Conservation (phyloP, 805 yeast genomes). For the Clavispora fructus region DNA sequence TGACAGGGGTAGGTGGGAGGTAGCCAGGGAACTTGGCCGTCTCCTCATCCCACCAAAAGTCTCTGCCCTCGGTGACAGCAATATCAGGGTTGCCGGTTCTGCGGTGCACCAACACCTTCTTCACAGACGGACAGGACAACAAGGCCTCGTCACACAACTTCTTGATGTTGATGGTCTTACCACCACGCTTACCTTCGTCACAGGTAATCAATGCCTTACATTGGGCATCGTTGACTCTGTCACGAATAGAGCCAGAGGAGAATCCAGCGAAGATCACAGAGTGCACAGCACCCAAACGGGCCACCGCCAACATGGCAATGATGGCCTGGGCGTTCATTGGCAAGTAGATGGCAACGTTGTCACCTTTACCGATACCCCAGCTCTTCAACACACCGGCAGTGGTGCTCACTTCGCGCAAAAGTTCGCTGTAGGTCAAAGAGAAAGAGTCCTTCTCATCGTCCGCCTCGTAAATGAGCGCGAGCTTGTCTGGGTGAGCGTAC, state of each 20-base stretch:
- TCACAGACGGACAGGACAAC: conserved; percentile 58
- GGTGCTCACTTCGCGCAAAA: conserved; percentile 63
- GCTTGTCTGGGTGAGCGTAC: conserved; percentile 59
- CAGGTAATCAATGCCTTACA: conserved; percentile 72
- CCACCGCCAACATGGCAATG: conserved; percentile 69
- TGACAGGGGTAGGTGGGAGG: conserved; percentile 68
- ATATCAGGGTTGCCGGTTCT: conserved; percentile 62
- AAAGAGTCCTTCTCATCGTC: conserved; percentile 67
- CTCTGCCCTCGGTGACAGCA: conserved; percentile 52
- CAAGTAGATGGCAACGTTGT: conserved; percentile 78
- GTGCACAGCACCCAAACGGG: conserved; percentile 78
- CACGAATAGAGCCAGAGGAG: conserved; percentile 64
- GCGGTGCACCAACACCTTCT: conserved; percentile 64
- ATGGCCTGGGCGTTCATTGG: conserved; percentile 85
- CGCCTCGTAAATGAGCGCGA: conserved; percentile 76
- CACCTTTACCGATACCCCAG: conserved; percentile 74
- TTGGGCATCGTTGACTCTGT: conserved; percentile 66
- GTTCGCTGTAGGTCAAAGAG: conserved; percentile 63
- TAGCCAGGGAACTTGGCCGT: conserved; percentile 60
- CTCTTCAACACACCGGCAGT: conserved; percentile 63
- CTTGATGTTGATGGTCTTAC: conserved; percentile 74
- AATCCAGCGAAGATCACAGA: conserved; percentile 86
- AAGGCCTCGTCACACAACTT: conserved; percentile 80
- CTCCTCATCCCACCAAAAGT: conserved; percentile 75
- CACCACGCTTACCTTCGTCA: conserved; percentile 82